A percentile compares a stretch with the other conserved stretches of the same genome.
These are phyloP conservation scores for Phytophthora sansomeana DNA, from an alignment of 352 stramenopile genomes.

Conservation along the genomic window DNA sequence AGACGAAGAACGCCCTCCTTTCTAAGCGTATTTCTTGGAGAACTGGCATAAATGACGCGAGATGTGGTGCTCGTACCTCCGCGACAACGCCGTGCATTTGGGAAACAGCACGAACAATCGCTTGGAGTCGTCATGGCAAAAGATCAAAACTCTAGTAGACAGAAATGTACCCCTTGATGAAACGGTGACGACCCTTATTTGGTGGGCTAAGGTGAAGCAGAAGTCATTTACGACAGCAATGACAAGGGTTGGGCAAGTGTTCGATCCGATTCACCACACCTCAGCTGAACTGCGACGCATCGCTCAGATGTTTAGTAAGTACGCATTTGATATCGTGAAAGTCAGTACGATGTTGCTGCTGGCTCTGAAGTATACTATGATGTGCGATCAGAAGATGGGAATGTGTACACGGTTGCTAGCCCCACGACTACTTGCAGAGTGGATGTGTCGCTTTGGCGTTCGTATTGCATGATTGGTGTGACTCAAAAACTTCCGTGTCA, in stretches of 20 bases:
- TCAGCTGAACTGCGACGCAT: neutral
- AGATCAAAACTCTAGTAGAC: constrained; percentile 6
- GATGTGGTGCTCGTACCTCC: constrained; percentile 7
- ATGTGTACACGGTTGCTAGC: no score
- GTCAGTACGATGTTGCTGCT: neutral
- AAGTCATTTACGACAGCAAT: constrained; percentile 1
- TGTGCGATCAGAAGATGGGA: no score
- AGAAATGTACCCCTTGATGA: constrained; percentile 5
- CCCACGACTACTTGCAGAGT: no score
- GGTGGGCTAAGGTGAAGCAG: constrained; percentile 13
- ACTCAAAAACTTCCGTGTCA: no score
- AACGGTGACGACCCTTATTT: constrained; percentile 5
- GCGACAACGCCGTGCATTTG: neutral
- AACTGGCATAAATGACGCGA: constrained; percentile 4
- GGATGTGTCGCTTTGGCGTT: no score
- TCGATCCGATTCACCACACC: neutral
- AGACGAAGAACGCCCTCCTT: neutral
- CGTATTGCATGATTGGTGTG: no score
- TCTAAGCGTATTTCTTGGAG: neutral
- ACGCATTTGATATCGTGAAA: neutral
- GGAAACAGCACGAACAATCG: constrained; percentile 11
- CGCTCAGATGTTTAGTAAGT: neutral
- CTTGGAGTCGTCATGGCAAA: constrained; percentile 11
- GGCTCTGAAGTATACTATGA: neutral
- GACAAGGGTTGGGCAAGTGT: neutral